Percentiles rank a stretch among this genome's conserved stretches.
Conservation (phyloP, 495 filamentous ascomycete species). For the Wilcoxina mikolae region DNA sequence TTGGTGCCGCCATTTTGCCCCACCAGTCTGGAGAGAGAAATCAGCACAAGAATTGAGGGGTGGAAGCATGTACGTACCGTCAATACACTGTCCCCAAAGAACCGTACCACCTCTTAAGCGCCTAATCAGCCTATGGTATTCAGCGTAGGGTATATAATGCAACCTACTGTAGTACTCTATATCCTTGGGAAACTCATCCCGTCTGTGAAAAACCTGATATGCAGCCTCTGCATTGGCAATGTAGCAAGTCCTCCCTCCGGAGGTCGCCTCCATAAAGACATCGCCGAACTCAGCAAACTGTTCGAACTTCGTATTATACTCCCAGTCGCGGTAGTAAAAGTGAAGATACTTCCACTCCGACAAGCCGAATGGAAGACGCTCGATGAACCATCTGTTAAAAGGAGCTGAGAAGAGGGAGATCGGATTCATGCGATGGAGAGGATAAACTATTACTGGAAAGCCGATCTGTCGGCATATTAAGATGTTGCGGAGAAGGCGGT, state of each 20-base stretch:
- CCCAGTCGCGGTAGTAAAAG: background rate
- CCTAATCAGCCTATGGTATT: background rate
- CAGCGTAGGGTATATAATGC: background rate
- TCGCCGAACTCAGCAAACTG: background rate
- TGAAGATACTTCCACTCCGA: slow-evolving; percentile 11
- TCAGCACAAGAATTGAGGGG: background rate
- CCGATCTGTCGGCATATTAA: slow-evolving; percentile 8
- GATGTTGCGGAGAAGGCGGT: slow-evolving; percentile 8
- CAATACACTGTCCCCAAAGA: background rate
- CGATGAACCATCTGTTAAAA: slow-evolving; percentile 7
- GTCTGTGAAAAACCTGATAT: background rate
- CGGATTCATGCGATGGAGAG: slow-evolving; percentile 5
- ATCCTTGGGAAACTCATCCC: background rate
- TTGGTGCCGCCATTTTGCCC: slow-evolving; percentile 37
- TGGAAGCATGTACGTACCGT: background rate
- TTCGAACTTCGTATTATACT: background rate
- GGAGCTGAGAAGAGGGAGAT: slow-evolving; percentile 2
- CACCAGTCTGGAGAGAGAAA: slow-evolving; percentile 29
- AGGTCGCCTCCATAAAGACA: slow-evolving; percentile 3
- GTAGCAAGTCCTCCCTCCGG: background rate
- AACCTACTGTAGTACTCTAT: background rate
- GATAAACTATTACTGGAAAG: slow-evolving; percentile 12
- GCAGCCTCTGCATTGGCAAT: background rate
- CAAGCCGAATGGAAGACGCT: slow-evolving; percentile 12
- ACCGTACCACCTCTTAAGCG: background rate